phyloP scores from a whole-genome alignment of 2,329 filamentous ascomycete genomes.

The Plectosphaerella cucumerina region DNA sequence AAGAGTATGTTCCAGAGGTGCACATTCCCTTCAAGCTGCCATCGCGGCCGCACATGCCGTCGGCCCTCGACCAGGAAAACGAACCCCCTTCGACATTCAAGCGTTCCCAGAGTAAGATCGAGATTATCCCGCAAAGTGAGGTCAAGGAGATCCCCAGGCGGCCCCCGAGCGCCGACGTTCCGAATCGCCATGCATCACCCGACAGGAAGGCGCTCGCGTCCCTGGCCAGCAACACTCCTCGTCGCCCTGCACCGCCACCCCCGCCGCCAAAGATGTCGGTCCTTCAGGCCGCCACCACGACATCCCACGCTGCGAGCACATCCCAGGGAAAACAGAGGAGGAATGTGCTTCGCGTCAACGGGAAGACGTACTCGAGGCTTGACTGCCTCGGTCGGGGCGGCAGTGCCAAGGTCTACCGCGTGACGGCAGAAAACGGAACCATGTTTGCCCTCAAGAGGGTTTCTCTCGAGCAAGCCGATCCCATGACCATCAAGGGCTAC shows the following conservation, averaged over 20 bases:
- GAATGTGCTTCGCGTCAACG: conserved; percentile 83
- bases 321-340: conserved; percentile 71
- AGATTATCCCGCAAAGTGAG: conserved; percentile 51
- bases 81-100: conserved; percentile 68
- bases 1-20: conserved; percentile 28
- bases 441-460: conserved; percentile 94
- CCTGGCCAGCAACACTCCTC: conserved; percentile 66
- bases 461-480: conserved; percentile 84
- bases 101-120: conserved; percentile 51
- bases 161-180: conserved; percentile 41
- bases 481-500: conserved; percentile 76
- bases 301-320: conserved; percentile 74
- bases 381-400: conserved; percentile 90
- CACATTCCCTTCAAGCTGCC: conserved; percentile 51
- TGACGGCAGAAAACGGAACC: conserved; percentile 95
- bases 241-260: conserved; percentile 71
- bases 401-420: conserved; percentile 90
- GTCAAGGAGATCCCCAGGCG: conserved; percentile 48
- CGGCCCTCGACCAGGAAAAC: conserved; percentile 79
- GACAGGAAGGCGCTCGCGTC: conserved; percentile 52
- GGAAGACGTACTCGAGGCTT: conserved; percentile 83
- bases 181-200: conserved; percentile 37
- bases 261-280: conserved; percentile 97
- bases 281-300: conserved; percentile 82
- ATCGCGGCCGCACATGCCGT: conserved; percentile 53